These are phyloP conservation scores for Solanum infundibuliforme DNA, from an alignment of 257 asterid genomes.

Conservation along the genomic window DNA sequence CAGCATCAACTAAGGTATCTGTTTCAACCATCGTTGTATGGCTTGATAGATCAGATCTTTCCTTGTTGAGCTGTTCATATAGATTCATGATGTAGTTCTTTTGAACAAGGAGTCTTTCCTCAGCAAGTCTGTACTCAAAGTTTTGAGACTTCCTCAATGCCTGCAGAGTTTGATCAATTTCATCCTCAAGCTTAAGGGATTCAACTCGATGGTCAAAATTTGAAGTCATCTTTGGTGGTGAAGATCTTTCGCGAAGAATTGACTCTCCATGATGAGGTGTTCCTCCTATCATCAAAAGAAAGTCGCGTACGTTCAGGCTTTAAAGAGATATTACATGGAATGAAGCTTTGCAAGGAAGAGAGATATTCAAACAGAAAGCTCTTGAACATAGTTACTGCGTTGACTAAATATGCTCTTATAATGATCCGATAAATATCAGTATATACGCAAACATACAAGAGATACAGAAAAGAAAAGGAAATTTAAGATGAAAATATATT, in stretches of 20 bases:
- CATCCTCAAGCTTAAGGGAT: conserved; percentile 42
- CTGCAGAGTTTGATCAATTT: conserved; percentile 32
- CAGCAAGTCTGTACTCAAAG: conserved; percentile 43
- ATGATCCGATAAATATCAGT: background rate
- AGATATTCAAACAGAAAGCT: background rate
- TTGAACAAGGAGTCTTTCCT: conserved; percentile 40
- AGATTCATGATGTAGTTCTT: conserved; percentile 37
- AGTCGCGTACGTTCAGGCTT: background rate
- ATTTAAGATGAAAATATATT: background rate
- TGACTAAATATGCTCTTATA: background rate
- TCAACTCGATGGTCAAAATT: conserved; percentile 37
- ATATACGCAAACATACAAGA: background rate
- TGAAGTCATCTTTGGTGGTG: conserved; percentile 17
- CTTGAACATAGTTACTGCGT: background rate
- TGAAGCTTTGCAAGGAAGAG: background rate
- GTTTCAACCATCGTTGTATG: conserved; percentile 18
- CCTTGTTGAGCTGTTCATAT: conserved; percentile 41
- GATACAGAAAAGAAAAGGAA: background rate
- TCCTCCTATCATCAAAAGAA: conserved; percentile 10
- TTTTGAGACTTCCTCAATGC: conserved; percentile 46
- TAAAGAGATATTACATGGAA: background rate
- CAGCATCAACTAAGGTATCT: conserved; percentile 22
- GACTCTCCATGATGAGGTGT: background rate
- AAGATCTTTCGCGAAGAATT: background rate
- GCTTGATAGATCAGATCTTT: conserved; percentile 28